Evolutionary conservation across 495 filamentous ascomycete genomes (phyloP).

Genomic region (Hypoxylon lienhwacheense): DNA sequence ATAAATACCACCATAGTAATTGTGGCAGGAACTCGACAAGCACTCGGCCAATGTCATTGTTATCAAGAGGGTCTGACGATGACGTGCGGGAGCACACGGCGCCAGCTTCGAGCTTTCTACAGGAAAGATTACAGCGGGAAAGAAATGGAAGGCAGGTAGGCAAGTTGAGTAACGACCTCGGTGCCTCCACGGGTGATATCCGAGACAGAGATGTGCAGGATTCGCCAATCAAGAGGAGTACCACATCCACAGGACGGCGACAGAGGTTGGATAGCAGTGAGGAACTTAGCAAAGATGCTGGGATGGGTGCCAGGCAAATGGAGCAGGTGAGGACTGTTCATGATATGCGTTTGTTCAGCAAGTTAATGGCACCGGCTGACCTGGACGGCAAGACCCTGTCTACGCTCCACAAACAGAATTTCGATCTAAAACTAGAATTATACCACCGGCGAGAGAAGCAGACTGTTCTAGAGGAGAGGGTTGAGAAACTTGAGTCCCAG

Average conservation of each 20-base stretch:
- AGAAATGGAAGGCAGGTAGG: constrained; percentile 48
- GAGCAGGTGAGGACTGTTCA: constrained; percentile 42
- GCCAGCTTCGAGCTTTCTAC: constrained; percentile 50
- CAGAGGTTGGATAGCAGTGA: constrained; percentile 38
- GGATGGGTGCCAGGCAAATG: constrained; percentile 53
- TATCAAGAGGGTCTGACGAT: constrained; percentile 40
- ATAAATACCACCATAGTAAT: constrained; percentile 39
- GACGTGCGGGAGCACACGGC: constrained; percentile 35
- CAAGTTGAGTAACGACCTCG: constrained; percentile 39
- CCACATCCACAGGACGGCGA: constrained; percentile 39
- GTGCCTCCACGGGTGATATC: constrained; percentile 34
- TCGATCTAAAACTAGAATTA: constrained; percentile 84
- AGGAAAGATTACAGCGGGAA: constrained; percentile 54
- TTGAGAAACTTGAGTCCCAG: constrained; percentile 61
- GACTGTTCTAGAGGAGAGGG: constrained; percentile 57
- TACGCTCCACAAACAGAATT: constrained; percentile 82
- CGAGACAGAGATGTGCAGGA: constrained; percentile 34
- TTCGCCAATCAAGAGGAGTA: constrained; percentile 37
- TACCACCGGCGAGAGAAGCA: constrained; percentile 68
- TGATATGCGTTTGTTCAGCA: constrained; percentile 3
- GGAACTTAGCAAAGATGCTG: constrained; percentile 43
- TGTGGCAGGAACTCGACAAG: constrained; percentile 17
- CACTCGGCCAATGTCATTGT: constrained; percentile 34
- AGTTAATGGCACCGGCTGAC: constrained; percentile 10
- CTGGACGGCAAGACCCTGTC: constrained; percentile 41